These are phyloP conservation scores for Umbelopsis sp. DNA, from an alignment of 192 early-diverging fungal species.

Conservation along the genomic window DNA sequence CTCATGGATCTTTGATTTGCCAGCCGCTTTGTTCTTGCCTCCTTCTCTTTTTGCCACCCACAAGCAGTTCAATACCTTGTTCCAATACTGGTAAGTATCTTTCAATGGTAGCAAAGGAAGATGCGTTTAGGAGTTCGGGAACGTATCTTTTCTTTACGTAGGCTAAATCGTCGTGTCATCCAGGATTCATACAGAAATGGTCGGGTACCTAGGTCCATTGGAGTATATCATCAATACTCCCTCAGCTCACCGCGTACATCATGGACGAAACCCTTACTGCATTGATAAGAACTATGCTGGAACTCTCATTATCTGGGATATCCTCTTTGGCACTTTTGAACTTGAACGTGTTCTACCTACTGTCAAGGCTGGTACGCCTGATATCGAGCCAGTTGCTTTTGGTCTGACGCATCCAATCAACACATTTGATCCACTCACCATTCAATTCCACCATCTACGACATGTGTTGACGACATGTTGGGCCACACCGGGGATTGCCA, in stretches of 20 bases:
- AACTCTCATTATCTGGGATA: conserved; percentile 65
- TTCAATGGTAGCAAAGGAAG: neutral
- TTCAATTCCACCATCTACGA: conserved; percentile 54
- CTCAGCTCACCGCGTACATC: conserved; percentile 60
- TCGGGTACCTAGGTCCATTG: conserved; percentile 52
- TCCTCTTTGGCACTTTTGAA: conserved; percentile 61
- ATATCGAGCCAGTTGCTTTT: conserved; percentile 53
- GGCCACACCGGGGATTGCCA: conserved; percentile 41
- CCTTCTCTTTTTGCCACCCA: conserved; percentile 56
- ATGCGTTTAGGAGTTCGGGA: neutral
- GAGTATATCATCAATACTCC: conserved; percentile 68
- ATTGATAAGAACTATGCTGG: conserved; percentile 68
- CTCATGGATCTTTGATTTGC: conserved; percentile 57
- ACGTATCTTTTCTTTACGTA: neutral
- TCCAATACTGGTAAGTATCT: conserved; percentile 47
- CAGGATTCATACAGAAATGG: conserved; percentile 53
- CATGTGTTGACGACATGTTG: conserved; percentile 47
- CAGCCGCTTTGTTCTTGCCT: conserved; percentile 53
- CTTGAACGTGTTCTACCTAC: conserved; percentile 43
- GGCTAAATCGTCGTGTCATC: neutral
- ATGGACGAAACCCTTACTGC: conserved; percentile 64
- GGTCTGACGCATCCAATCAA: conserved; percentile 63
- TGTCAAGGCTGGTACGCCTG: conserved; percentile 21
- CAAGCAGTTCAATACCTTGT: conserved; percentile 55
- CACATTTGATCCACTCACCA: conserved; percentile 58